Conservation (phyloP, 2,329 filamentous ascomycete genomes). For the Arthroderma uncinatum region DNA sequence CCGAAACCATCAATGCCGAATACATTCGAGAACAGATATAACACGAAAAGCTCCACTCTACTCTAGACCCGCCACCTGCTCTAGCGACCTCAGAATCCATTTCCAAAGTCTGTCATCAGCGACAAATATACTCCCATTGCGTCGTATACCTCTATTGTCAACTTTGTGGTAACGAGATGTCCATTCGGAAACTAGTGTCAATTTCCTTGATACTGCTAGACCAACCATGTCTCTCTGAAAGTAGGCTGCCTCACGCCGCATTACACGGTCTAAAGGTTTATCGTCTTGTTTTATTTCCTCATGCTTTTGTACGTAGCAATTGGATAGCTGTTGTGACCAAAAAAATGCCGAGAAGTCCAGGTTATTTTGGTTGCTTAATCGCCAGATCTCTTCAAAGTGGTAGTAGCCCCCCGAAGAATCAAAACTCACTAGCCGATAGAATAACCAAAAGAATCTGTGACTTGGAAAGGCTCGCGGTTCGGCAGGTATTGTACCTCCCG, state of each 20-base stretch:
- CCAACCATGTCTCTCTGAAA: conserved; percentile 8
- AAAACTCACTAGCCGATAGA: conserved; percentile 7
- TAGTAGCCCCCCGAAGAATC: conserved; percentile 8
- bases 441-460: conserved; percentile 6
- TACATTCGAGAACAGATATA: no score
- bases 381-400: conserved; percentile 9
- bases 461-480: not conserved
- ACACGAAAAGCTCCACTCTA: no score
- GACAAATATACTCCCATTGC: conserved; percentile 8
- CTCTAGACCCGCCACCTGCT: conserved; percentile 5
- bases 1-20: no score
- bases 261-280: not conserved
- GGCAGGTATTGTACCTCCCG: not conserved
- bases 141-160: conserved; percentile 7
- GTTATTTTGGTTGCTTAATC: conserved; percentile 6
- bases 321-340: conserved; percentile 3
- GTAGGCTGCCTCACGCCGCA: conserved; percentile 1
- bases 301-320: conserved; percentile 6
- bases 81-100: conserved; percentile 8
- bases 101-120: conserved; percentile 10
- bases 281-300: conserved; percentile 9
- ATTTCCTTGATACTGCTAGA: conserved; percentile 7
- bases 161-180: conserved; percentile 8
- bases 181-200: conserved; percentile 10
- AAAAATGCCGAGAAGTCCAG: conserved; percentile 7